Conservation (phyloP, 345 rosid genomes). For the Populus alba region DNA sequence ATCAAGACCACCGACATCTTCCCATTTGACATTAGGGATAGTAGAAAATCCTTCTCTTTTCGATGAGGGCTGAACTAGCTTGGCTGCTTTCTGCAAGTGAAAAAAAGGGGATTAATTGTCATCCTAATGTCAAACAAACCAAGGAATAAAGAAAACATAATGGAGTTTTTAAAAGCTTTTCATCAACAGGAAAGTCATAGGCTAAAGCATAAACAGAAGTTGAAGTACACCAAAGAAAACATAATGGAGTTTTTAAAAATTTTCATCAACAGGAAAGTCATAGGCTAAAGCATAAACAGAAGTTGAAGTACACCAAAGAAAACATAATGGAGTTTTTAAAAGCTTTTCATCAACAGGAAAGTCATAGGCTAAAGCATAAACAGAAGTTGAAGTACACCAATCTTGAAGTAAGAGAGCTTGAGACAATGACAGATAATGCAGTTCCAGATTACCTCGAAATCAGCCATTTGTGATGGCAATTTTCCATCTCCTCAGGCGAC, state of each 20-base stretch:
- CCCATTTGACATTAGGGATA: conserved; percentile 86
- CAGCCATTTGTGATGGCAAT: conserved; percentile 68
- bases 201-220: no score
- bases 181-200: no score
- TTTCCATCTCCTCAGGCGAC: conserved; percentile 75
- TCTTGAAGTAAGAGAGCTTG: neutral
- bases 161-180: no score
- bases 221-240: no score
- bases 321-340: neutral
- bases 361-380: neutral
- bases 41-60: conserved; percentile 88
- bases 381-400: neutral
- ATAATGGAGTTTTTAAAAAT: no score
- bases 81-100: conserved; percentile 63
- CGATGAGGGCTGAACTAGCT: conserved; percentile 69
- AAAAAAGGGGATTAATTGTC: neutral
- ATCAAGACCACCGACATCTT: conserved; percentile 91
- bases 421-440: neutral
- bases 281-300: no score
- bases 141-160: neutral
- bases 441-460: conserved; percentile 62
- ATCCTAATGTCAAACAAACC: conserved; percentile 2
- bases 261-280: no score
- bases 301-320: no score
- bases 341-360: neutral